Evolutionary conservation across 257 asterid species (phyloP), one percentile per base, ranked within the genome.

Genomic region (Ophiorrhiza pumila): DNA sequence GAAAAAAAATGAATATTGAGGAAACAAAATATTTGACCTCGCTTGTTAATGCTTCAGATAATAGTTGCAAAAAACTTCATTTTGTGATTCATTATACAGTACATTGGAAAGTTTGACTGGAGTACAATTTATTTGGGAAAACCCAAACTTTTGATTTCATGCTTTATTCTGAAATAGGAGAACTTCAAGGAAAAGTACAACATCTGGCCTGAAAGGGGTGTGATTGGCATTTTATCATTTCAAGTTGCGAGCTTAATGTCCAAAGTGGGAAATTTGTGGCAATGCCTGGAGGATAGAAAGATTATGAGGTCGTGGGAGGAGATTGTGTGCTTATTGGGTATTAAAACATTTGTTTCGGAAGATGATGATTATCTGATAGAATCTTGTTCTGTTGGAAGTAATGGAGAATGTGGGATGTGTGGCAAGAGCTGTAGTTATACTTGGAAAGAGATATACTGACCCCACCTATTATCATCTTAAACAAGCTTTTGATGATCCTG

Each of bases 211-310:
- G n/a, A n/a, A n/a, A n/a, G n/a, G n/a, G n/a, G n/a, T n/a, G n/a
- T n/a, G n/a, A n/a, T n/a, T n/a, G n/a, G n/a, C n/a, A n/a, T n/a
- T n/a, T n/a, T n/a, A n/a, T n/a, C n/a, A n/a, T 89, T 87, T 76
- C 96, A 90, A 71, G 81, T 86, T 46, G 88, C 94, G 0, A 83
- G 82, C 49, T 80, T 92, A 84, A 89, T 90, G 95, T 89, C 92
- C 1, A 90, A 89, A 72, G 80, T 92, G 74, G 89, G 84, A 60
- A 77, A 74, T 71, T 31, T 92, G 56, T 90, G 97, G 97, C 91
- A 86, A 20, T 82, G 85, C 62, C 75, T 92, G 15, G 64, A 82
- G 65, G 91, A 89, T 57, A 81, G 84, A 35, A 87, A 82, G 35
- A 72, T 92, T 25, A 57, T 63, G 70, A 85, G 85, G 61, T 73